These are phyloP conservation scores for Pseudogymnoascus sp. DNA, from an alignment of 2,329 filamentous ascomycete genomes.

Conservation along the genomic window DNA sequence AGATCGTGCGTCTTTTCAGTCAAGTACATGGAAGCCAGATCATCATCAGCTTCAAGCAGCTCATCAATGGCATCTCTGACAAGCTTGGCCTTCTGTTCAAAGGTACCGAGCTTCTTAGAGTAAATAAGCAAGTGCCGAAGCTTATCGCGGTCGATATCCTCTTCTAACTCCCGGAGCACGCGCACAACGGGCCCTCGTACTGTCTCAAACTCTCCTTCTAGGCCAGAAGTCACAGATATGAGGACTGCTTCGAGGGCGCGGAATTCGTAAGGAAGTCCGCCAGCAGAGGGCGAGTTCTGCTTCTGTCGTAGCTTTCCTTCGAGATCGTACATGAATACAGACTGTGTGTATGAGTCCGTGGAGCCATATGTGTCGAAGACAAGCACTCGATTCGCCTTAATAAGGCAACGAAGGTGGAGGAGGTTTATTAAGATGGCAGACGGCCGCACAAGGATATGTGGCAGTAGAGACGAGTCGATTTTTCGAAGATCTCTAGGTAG, in stretches of 20 bases:
- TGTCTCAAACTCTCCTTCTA: constrained; percentile 91
- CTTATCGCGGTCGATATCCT: constrained; percentile 94
- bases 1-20: constrained; percentile 76
- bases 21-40: constrained; percentile 89
- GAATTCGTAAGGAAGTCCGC: constrained; percentile 84
- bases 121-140: constrained; percentile 83
- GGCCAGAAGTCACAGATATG: constrained; percentile 82
- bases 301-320: constrained; percentile 88
- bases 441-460: constrained; percentile 88
- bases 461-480: constrained; percentile 91
- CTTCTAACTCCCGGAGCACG: constrained; percentile 82
- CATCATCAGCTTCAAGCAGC: constrained; percentile 90
- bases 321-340: constrained; percentile 94
- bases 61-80: constrained; percentile 94
- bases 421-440: constrained; percentile 92
- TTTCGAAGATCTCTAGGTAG: constrained; percentile 92
- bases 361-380: constrained; percentile 96
- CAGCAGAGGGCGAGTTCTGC: constrained; percentile 46
- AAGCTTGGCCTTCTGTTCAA: constrained; percentile 92
- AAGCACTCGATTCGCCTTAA: constrained; percentile 88
- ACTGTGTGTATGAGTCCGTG: constrained; percentile 89
- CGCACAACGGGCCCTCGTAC: constrained; percentile 87
- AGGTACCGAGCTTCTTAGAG: constrained; percentile 91
- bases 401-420: constrained; percentile 89
- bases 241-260: constrained; percentile 90